Evolutionary conservation across 2,329 filamentous ascomycete species (phyloP), one percentile per base, ranked within the genome.

Genomic region (Arthrinium phaeospermum): DNA sequence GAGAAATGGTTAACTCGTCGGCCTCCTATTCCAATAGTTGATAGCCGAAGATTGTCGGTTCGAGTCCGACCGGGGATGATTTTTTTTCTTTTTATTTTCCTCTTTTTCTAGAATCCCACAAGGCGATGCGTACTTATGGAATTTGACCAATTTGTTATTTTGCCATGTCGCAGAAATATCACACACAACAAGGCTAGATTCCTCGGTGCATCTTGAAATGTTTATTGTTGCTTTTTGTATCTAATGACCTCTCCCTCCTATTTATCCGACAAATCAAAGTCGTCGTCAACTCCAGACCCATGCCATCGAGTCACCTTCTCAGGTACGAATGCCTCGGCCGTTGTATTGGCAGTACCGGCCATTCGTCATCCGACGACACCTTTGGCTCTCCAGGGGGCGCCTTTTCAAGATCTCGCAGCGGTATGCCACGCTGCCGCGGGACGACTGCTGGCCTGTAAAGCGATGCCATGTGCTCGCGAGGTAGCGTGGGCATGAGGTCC

Each of bases 1-100:
- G 68, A 70, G 68, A 70, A 70, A 70, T 70, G 68, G 68, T 46
- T 70, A 70, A 70, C 68, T 70, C 68, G 47, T 70, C 68, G 49
- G 68, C 46, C 68, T 70, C 68, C 68, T 70, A 70, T 49, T 37
- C 30, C 34, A 34, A 16, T 49, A 51, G 57, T 64, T 64, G 46
- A 69, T 13, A 70, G 46, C 68, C 49, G 68, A 70, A 70, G 68
- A 70, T 70, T 70, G 68, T 51, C 45, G 68, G 47, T 49, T 70
- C 68, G 68, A 70, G 68, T 70, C 68, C 68, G 45, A 53, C 68
- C 68, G 45, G 68, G 68, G 68, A 49, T 70, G 68, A 10, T 16
- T 5, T 41, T 69, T 69, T 49, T 41, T 37, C 13, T 7, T n/a
- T 37, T 68, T 49, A 34, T 13, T 45, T 44, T 67, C 45, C 22